These are phyloP conservation scores for Komagataella pastoris DNA, from an alignment of 805 yeast species.

Conservation along the genomic window DNA sequence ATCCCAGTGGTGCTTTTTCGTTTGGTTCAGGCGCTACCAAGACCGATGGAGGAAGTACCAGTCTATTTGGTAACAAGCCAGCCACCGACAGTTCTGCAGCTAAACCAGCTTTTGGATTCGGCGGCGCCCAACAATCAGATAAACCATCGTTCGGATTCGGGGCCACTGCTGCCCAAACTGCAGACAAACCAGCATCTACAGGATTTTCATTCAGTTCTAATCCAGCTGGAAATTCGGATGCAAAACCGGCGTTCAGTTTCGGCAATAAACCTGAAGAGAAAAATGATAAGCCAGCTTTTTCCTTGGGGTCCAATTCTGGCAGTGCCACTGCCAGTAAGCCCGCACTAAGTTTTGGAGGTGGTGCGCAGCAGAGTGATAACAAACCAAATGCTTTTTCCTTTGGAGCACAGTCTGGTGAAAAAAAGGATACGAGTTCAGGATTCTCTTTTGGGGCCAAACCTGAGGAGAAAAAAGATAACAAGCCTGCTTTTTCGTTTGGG, in stretches of 20 bases:
- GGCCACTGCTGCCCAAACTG: not conserved
- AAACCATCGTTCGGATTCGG: not conserved
- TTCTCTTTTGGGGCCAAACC: constrained; percentile 9
- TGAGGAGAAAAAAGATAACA: constrained; percentile 1
- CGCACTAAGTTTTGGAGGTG: constrained; percentile 1
- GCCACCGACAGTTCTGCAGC: not conserved
- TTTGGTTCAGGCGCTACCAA: not conserved
- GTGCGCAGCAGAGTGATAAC: not conserved
- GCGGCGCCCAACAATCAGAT: not conserved
- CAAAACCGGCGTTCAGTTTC: not conserved
- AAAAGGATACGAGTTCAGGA: constrained; percentile 4
- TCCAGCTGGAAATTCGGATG: constrained; percentile 1
- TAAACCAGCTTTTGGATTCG: not conserved
- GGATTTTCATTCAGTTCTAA: constrained; percentile 6
- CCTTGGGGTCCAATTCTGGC: constrained; percentile 8
- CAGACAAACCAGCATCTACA: constrained; percentile 1
- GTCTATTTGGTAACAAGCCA: not conserved
- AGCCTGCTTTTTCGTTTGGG: constrained; percentile 7
- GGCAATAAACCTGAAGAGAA: constrained; percentile 2
- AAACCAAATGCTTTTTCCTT: constrained; percentile 3
- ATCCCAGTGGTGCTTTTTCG: not conserved
- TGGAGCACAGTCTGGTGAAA: constrained; percentile 2
- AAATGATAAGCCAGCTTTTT: constrained; percentile 8
- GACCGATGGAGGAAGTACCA: not conserved
- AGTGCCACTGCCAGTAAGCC: constrained; percentile 2